Base-by-base conservation (phyloP, 1,284 basidiomycete genomes). In the Pholiota adiposa region DNA sequence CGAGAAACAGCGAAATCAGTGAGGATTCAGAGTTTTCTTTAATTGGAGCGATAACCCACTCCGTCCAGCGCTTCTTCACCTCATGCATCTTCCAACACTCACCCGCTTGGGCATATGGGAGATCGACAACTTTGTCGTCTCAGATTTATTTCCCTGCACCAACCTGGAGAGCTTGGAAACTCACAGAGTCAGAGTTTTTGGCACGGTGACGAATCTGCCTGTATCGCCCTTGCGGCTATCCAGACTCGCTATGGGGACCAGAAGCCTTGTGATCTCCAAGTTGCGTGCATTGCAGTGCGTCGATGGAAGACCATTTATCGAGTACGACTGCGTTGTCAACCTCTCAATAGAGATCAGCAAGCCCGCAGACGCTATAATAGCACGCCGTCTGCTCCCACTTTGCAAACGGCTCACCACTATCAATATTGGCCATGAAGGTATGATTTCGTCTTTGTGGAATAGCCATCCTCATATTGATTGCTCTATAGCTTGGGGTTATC, bases 81-180 rank as follows among this genome's bases (percentile, higher is more conserved):
- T 63, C 1, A 29, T 61, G 2, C 54, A 56, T n/a, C 57, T 61
- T 27, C 59, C 56, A 7, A 61, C 59, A 3, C 41, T 63, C 50
- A 56, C 21, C 4, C 9, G 19, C 19, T 48, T 63, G 43, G 53
- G 50, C 6, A 21, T 61, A 18, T n/a, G n/a, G n/a, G n/a, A n/a
- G n/a, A n/a, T n/a, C n/a, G n/a, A n/a, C n/a, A 54, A 61, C 33
- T 58, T 63, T 31, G 31, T 43, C 3, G 21, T 55, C 3, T 51
- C 56, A 11, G 55, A 48, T 36, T 43, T 63, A 12, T 36, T 48
- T 4, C 58, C 46, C 1, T 58, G 51, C 38, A 27, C 31, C 21
- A 54, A 51, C 23, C 53, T 63, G 19, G 44, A 52, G 25, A 38
- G 40, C 19, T 36, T 63, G 23, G 2, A 29, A 14, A 27, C 60